Evolutionary conservation across 2,329 filamentous ascomycete genomes (phyloP).

Genomic region (Sporothrix pallida): DNA sequence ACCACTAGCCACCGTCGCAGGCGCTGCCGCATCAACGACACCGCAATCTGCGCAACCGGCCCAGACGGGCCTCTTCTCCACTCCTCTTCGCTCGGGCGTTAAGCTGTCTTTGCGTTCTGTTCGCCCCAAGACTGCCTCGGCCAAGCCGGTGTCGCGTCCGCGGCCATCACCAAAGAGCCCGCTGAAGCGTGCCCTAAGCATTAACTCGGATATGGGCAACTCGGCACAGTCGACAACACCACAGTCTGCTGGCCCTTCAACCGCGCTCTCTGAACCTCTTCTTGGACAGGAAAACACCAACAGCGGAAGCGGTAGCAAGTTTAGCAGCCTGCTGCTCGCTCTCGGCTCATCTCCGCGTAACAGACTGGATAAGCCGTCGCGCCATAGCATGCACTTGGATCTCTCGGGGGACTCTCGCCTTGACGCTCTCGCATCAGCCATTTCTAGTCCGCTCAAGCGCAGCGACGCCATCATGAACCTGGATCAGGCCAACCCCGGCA

Average conservation of each 20-base stretch:
- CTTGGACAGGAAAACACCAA: slow-evolving; percentile 54
- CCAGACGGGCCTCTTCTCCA: slow-evolving; percentile 57
- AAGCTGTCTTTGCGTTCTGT: slow-evolving; percentile 70
- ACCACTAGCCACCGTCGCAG: slow-evolving; percentile 30
- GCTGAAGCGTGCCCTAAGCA: slow-evolving; percentile 74
- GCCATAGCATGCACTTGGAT: slow-evolving; percentile 64
- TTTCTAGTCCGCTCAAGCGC: slow-evolving; percentile 86
- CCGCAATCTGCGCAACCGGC: slow-evolving; percentile 37
- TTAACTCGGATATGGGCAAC: slow-evolving; percentile 75
- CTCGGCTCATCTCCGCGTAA: slow-evolving; percentile 52
- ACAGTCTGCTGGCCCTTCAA: slow-evolving; percentile 49
- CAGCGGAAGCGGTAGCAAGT: slow-evolving; percentile 42
- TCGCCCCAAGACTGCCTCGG: slow-evolving; percentile 62
- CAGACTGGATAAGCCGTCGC: slow-evolving; percentile 55
- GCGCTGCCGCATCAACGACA: slow-evolving; percentile 33
- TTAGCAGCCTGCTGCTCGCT: slow-evolving; percentile 42
- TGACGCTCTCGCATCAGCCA: slow-evolving; percentile 57
- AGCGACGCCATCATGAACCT: slow-evolving; percentile 89
- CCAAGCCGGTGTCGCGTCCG: slow-evolving; percentile 62
- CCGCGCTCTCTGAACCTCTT: slow-evolving; percentile 35
- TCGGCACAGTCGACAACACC: slow-evolving; percentile 58
- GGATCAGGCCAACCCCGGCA: slow-evolving; percentile 77
- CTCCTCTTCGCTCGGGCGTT: slow-evolving; percentile 69
- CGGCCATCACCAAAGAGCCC: slow-evolving; percentile 82
- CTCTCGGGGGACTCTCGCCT: slow-evolving; percentile 56